Conservation (phyloP, 805 yeast genomes). For the Saturnispora zaruensis region DNA sequence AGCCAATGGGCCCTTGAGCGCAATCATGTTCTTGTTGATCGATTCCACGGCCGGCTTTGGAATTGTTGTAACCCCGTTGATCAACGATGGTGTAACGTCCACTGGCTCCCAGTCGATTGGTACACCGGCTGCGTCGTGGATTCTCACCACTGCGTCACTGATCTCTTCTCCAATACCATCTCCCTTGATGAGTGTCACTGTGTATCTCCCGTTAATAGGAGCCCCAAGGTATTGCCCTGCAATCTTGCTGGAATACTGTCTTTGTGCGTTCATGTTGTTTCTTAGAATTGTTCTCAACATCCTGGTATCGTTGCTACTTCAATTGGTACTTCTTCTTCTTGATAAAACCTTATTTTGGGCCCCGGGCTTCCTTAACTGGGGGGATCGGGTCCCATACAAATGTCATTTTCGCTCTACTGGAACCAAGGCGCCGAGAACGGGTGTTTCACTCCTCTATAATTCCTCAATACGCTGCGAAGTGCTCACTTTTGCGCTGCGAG, state of each 20-base stretch:
- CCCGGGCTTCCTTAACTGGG: neutral
- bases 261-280: constrained; percentile 13
- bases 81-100: constrained; percentile 88
- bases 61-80: constrained; percentile 87
- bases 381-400: neutral
- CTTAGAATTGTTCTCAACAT: neutral
- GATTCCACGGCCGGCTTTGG: constrained; percentile 89
- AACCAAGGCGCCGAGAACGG: constrained; percentile 1
- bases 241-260: constrained; percentile 31
- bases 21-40: constrained; percentile 87
- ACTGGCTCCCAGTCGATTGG: constrained; percentile 97
- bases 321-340: neutral
- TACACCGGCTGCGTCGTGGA: constrained; percentile 87
- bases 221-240: constrained; percentile 62
- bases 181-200: constrained; percentile 95
- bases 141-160: constrained; percentile 86
- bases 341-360: neutral
- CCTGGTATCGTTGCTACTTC: neutral
- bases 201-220: constrained; percentile 74
- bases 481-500: neutral
- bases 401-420: constrained; percentile 2
- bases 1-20: constrained; percentile 96
- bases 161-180: constrained; percentile 98
- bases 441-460: neutral
- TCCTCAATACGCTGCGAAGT: neutral